These are phyloP conservation scores for Cryptomeria japonica DNA, from an alignment of 75 land plant species.

Conservation along the genomic window DNA sequence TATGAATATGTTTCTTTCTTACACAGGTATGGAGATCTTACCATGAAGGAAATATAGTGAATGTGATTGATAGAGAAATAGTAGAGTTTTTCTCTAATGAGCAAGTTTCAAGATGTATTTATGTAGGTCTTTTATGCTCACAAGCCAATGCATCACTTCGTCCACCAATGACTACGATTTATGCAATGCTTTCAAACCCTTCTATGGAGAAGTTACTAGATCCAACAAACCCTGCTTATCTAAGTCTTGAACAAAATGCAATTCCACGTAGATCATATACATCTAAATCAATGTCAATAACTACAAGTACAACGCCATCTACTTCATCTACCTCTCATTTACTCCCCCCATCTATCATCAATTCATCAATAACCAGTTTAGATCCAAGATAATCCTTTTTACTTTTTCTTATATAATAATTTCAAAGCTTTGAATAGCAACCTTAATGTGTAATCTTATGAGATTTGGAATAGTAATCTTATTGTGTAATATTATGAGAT, in stretches of 20 bases:
- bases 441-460: too few relatives aligned
- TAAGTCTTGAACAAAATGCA: not conserved
- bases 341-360: not conserved
- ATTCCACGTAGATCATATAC: too few relatives aligned
- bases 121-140: conserved; percentile 21
- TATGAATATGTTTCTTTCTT: too few relatives aligned
- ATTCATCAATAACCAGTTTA: not conserved
- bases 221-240: not conserved
- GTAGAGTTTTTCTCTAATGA: not conserved
- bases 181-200: conserved; percentile 14
- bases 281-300: too few relatives aligned
- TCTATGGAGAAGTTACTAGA: not conserved
- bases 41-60: not conserved
- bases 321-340: not conserved
- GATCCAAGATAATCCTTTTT: not conserved
- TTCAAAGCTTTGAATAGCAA: too few relatives aligned
- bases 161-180: conserved; percentile 22
- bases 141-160: conserved; percentile 11
- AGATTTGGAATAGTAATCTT: too few relatives aligned
- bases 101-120: conserved; percentile 15
- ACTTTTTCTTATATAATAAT: too few relatives aligned
- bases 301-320: not conserved
- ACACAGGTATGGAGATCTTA: not conserved
- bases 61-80: not conserved
- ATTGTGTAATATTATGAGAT: too few relatives aligned